Base-by-base conservation (phyloP, 805 yeast genomes). In the Yamadazyma insecticola region DNA sequence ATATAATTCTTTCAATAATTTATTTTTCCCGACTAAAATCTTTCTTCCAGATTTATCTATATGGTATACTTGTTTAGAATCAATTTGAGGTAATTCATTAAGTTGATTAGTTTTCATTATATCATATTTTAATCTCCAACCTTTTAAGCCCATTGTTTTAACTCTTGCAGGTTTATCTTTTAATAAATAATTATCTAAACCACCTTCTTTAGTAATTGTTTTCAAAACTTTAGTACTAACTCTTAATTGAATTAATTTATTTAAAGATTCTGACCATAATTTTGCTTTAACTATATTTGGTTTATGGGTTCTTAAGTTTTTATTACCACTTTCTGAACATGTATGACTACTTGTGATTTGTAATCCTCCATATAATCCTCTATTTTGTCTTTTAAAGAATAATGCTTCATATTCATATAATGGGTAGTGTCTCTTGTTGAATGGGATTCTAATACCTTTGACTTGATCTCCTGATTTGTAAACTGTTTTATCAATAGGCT, bases 161-260 rank as follows among this genome's bases (percentile, higher is more conserved):
- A 86, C 69, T 63, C 98, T 73, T 3, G 95, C 94, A 5, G 94
- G 68, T 44, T 83, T 86, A 37, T 88, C 95, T 59, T 92, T 92
- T 25, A 78, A 71, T 39, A 92, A 58, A 53, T 92, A 92, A 42
- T 79, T 79, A 53, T 92, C 99, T 35, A 92, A 67, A 4, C 99
- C 98, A 40, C 98, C 98, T 56, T 90, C 97, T 47, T 78, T 85
- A 36, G 85, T 81, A 37, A 92, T 81, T 0, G 97, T 88, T 48
- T 80, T 77, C 51, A 92, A 69, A 5, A 88, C 97, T 37, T 80
- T 74, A 4, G 97, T 74, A 6, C 88, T 79, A 21, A 88, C 77
- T 37, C 71, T 76, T 33, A 86, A 56, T 29, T 65, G 63, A 26
- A 88, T 55, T 23, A 64, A 57, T 43, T 67, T 68, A 36, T 77